Conservation (phyloP, 2,329 filamentous ascomycete genomes). For the Epichloe elymi region DNA sequence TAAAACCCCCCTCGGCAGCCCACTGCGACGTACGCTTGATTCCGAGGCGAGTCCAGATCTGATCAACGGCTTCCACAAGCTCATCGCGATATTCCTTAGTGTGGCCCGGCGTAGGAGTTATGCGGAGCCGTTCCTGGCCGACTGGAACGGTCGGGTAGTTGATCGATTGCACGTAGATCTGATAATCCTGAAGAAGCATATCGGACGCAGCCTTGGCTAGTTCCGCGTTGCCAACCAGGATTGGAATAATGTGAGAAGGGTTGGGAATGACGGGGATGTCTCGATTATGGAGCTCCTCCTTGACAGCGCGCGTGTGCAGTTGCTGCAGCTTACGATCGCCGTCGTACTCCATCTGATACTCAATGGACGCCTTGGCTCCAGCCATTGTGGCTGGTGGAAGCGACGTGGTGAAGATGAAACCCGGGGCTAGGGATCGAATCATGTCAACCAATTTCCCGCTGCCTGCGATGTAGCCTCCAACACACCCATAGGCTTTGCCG, state of each 20-base stretch:
- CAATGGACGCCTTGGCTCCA: conserved; percentile 78
- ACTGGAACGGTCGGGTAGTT: conserved; percentile 98
- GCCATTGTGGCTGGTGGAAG: conserved; percentile 95
- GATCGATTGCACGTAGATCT: conserved; percentile 96
- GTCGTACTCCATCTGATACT: conserved; percentile 78
- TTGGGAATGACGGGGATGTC: conserved; percentile 97
- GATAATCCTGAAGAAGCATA: conserved; percentile 76
- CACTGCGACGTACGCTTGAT: conserved; percentile 92
- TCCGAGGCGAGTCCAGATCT: conserved; percentile 75
- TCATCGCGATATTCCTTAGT: conserved; percentile 73
- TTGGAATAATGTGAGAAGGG: conserved; percentile 88
- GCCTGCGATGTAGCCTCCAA: conserved; percentile 94
- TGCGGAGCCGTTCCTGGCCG: conserved; percentile 90
- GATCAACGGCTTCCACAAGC: conserved; percentile 70
- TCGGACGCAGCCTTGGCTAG: conserved; percentile 86
- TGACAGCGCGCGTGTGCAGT: conserved; percentile 89
- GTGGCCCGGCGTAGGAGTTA: conserved; percentile 93
- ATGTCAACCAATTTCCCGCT: conserved; percentile 78
- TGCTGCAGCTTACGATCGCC: conserved; percentile 88
- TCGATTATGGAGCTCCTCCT: conserved; percentile 61
- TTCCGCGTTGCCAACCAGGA: conserved; percentile 88
- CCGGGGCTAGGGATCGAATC: conserved; percentile 85
- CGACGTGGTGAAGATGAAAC: conserved; percentile 98
- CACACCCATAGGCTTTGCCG: conserved; percentile 94
- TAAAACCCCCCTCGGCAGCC: conserved; percentile 82